Conservation (phyloP, 176 grass and related monocot genomes). For the Elaeis guineensis region DNA sequence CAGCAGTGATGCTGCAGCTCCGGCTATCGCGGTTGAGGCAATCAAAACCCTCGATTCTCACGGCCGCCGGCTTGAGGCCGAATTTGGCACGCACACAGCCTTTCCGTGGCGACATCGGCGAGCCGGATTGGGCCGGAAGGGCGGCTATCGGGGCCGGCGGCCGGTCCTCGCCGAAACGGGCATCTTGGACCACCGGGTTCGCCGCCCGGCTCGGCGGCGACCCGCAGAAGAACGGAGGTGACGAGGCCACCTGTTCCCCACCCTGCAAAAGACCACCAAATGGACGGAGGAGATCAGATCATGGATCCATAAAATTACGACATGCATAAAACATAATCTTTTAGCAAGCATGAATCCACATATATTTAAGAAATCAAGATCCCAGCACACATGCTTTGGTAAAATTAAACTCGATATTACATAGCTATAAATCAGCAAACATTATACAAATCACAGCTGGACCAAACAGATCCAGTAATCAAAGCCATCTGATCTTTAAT, state of each 20-base stretch:
- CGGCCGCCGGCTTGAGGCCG: conserved; percentile 50
- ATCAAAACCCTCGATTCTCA: conserved; percentile 96
- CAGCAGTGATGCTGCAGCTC: conserved; percentile 66
- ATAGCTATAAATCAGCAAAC: too few species aligned
- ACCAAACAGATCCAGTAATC: too few species aligned
- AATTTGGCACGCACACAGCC: conserved; percentile 33
- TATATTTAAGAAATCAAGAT: too few species aligned
- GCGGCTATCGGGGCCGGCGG: conserved; percentile 12
- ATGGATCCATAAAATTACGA: not conserved
- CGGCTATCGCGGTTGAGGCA: conserved; percentile 64
- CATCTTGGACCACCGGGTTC: conserved; percentile 83
- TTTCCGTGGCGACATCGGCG: conserved; percentile 35
- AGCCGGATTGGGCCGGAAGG: conserved; percentile 7
- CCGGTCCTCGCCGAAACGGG: conserved; percentile 60
- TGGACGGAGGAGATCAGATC: not conserved
- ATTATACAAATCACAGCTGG: too few species aligned
- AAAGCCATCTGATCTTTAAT: too few species aligned
- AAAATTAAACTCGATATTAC: too few species aligned
- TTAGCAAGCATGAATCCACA: too few species aligned
- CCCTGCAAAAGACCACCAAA: conserved; percentile 23
- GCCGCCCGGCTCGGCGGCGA: conserved; percentile 69
- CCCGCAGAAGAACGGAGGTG: conserved; percentile 74
- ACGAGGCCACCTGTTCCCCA: conserved; percentile 46
- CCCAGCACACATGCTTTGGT: too few species aligned
- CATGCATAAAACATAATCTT: too few species aligned